These are phyloP conservation scores for Pleurotus platypus DNA, from an alignment of 768 basidiomycete species.

Conservation along the genomic window DNA sequence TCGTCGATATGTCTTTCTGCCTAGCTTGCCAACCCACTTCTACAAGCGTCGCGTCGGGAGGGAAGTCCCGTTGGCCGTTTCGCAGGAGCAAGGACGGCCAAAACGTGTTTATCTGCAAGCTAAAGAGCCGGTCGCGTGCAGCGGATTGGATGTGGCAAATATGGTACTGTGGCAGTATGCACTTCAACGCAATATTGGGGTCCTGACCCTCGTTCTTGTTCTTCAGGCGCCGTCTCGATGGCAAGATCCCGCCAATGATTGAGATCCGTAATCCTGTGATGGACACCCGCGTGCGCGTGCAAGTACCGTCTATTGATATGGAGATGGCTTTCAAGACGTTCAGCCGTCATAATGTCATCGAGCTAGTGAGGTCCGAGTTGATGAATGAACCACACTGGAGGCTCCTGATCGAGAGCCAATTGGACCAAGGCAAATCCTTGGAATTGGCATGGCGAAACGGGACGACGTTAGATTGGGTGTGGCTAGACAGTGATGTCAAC, in stretches of 20 bases:
- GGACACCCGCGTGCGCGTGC: slow-evolving; percentile 65
- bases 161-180: slow-evolving; percentile 43
- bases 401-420: slow-evolving; percentile 48
- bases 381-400: slow-evolving; percentile 58
- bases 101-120: slow-evolving; percentile 85
- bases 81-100: slow-evolving; percentile 59
- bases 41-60: slow-evolving; percentile 26
- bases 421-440: slow-evolving; percentile 53
- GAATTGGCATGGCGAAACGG: slow-evolving; percentile 78
- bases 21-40: slow-evolving; percentile 61
- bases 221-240: slow-evolving; percentile 68
- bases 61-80: slow-evolving; percentile 46
- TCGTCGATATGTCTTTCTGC: slow-evolving; percentile 81
- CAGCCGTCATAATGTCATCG: slow-evolving; percentile 56
- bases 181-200: neutral
- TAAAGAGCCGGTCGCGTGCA: slow-evolving; percentile 71
- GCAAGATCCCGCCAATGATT: slow-evolving; percentile 61
- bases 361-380: slow-evolving; percentile 57
- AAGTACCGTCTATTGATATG: slow-evolving; percentile 43
- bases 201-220: neutral
- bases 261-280: slow-evolving; percentile 70
- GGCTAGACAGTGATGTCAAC: slow-evolving; percentile 63
- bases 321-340: slow-evolving; percentile 50
- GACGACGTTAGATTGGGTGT: slow-evolving; percentile 83
- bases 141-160: slow-evolving; percentile 90